These are phyloP conservation scores for Monilinia laxa DNA, from an alignment of 2,329 filamentous ascomycete species.

Conservation along the genomic window DNA sequence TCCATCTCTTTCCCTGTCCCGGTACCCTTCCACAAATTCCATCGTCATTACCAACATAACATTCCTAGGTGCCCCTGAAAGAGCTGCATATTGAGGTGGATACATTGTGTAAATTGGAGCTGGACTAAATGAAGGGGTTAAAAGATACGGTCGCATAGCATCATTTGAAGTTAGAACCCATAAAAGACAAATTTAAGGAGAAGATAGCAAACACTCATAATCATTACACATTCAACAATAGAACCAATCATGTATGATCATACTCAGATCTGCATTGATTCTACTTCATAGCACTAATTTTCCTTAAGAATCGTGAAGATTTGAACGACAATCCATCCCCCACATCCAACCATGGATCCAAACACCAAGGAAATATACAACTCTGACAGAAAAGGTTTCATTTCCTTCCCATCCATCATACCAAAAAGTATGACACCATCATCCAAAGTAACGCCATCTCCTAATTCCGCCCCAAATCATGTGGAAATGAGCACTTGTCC, in stretches of 20 bases:
- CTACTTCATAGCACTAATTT: constrained; percentile 3
- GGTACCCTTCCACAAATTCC: too few relatives aligned
- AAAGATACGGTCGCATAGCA: neutral
- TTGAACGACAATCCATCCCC: constrained; percentile 3
- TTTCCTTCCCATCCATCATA: constrained; percentile 11
- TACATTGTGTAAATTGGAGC: neutral
- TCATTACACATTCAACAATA: neutral
- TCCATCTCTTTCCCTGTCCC: too few relatives aligned
- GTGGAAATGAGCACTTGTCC: constrained; percentile 14
- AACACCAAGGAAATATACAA: constrained; percentile 21
- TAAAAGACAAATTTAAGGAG: too few relatives aligned
- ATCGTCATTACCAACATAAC: neutral
- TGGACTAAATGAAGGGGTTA: neutral
- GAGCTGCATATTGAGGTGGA: neutral
- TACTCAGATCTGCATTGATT: constrained; percentile 4
- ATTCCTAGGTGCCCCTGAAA: too few relatives aligned
- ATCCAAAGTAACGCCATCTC: constrained; percentile 17
- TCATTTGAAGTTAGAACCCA: neutral
- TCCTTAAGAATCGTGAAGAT: constrained; percentile 1
- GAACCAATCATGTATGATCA: neutral
- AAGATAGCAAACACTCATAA: neutral
- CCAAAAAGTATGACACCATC: constrained; percentile 8
- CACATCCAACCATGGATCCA: constrained; percentile 6
- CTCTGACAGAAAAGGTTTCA: constrained; percentile 2
- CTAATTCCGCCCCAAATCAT: constrained; percentile 4